phyloP scores from a whole-genome alignment of 129 eudicot genomes.

The Chrysanthemum makinoi region DNA sequence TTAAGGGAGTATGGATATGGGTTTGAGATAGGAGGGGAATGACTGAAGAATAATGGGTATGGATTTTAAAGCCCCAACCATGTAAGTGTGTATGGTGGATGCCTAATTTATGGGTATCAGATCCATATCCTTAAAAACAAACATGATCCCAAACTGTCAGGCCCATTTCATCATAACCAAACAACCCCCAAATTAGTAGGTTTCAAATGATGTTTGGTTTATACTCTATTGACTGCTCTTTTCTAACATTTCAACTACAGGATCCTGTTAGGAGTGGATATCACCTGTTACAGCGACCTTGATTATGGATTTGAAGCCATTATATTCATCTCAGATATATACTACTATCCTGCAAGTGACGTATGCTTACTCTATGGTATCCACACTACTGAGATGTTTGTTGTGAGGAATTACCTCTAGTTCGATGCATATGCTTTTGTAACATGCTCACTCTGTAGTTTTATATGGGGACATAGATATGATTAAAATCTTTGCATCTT shows the following conservation, averaged over 20 bases:
- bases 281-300: slow-evolving; percentile 11
- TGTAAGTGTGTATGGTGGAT: too few species aligned
- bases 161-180: too few species aligned
- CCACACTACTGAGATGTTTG: background rate
- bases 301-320: slow-evolving; percentile 22
- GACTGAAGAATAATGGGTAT: too few species aligned
- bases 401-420: slow-evolving; percentile 2
- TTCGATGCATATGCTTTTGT: slow-evolving; percentile 15
- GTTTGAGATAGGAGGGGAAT: background rate
- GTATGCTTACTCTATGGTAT: slow-evolving; percentile 15
- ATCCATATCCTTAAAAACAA: too few species aligned
- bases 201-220: background rate
- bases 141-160: too few species aligned
- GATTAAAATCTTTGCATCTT: background rate
- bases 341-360: slow-evolving; percentile 16
- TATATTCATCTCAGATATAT: slow-evolving; percentile 16
- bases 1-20: background rate
- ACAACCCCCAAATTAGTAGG: background rate
- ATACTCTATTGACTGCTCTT: slow-evolving; percentile 18
- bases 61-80: too few species aligned
- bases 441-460: slow-evolving; percentile 10
- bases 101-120: too few species aligned
- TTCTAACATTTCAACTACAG: slow-evolving; percentile 13
- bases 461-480: background rate
- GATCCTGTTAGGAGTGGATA: background rate